Percentiles rank a stretch among this genome's conserved stretches.
Conservation (phyloP, 257 asterid species). For the Przewalskia tangutica region DNA sequence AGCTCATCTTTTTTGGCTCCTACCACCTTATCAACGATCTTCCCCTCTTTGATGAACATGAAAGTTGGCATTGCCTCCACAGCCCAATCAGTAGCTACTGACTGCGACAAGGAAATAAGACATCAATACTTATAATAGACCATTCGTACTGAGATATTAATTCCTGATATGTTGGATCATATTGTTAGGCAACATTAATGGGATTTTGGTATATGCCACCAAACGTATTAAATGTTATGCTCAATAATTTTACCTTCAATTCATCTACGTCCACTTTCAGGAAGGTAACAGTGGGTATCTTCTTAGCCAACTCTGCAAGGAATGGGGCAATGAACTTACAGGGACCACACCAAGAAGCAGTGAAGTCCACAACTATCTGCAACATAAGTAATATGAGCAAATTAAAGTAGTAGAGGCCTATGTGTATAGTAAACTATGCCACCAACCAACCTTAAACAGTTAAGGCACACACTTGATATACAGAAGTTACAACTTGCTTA, state of each 20-base stretch:
- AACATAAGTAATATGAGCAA: not conserved
- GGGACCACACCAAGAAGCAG: slow-evolving; percentile 98
- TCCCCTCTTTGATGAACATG: slow-evolving; percentile 68
- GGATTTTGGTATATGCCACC: not conserved
- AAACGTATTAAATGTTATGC: not conserved
- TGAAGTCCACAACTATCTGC: slow-evolving; percentile 89
- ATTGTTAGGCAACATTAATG: not conserved
- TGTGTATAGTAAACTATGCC: not conserved
- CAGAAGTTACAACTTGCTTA: not conserved
- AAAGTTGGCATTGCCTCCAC: slow-evolving; percentile 96
- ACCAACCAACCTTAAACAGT: not conserved
- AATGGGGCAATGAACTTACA: slow-evolving; percentile 83
- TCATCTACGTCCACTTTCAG: slow-evolving; percentile 91
- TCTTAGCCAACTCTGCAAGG: slow-evolving; percentile 76
- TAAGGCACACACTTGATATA: not conserved
- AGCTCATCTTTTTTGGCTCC: slow-evolving; percentile 86
- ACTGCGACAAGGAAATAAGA: slow-evolving; percentile 28
- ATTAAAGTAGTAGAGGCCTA: not conserved
- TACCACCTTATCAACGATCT: slow-evolving; percentile 52
- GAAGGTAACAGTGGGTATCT: slow-evolving; percentile 58
- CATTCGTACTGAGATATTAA: not conserved
- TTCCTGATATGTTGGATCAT: not conserved
- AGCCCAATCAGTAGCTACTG: slow-evolving; percentile 72
- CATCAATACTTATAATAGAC: not conserved
- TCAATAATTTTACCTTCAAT: slow-evolving; percentile 41